phyloP scores from a whole-genome alignment of 495 filamentous ascomycete genomes.

The Chaetomium tenue region DNA sequence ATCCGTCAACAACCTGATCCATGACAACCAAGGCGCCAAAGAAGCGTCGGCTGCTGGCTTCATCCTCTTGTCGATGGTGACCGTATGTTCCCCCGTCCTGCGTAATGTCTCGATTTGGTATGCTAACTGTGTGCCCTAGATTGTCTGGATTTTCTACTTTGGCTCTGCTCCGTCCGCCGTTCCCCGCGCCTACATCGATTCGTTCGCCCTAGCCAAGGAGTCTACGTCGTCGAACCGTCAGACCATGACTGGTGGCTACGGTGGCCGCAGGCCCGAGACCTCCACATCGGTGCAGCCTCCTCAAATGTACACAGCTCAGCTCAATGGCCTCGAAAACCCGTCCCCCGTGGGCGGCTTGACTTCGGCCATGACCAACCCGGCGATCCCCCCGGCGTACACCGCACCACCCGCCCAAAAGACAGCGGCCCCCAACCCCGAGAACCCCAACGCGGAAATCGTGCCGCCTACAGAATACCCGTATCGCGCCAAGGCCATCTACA shows the following conservation, averaged over 20 bases:
- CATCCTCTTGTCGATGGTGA: conserved; percentile 93
- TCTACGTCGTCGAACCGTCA: conserved; percentile 57
- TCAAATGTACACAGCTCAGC: conserved; percentile 95
- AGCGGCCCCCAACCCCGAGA: conserved; percentile 33
- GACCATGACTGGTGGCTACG: conserved; percentile 65
- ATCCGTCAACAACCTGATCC: conserved; percentile 77
- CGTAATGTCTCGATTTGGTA: neutral
- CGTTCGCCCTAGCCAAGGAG: conserved; percentile 91
- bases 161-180: conserved; percentile 86
- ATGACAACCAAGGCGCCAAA: conserved; percentile 63
- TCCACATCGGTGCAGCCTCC: conserved; percentile 73
- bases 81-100: conserved; percentile 57
- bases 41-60: conserved; percentile 91
- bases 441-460: conserved; percentile 61
- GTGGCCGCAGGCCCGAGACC: conserved; percentile 68
- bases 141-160: conserved; percentile 99
- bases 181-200: conserved; percentile 89
- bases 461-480: conserved; percentile 94
- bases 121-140: conserved; percentile 51
- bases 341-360: conserved; percentile 88
- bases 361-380: conserved; percentile 58
- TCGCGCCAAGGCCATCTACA: conserved; percentile 96
- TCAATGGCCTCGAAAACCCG: conserved; percentile 94
- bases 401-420: conserved; percentile 40
- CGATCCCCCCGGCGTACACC: conserved; percentile 32